Percentiles rank a stretch among this genome's conserved stretches.
These are phyloP conservation scores for Metschnikowia matae DNA, from an alignment of 805 yeast genomes.

Conservation along the genomic window DNA sequence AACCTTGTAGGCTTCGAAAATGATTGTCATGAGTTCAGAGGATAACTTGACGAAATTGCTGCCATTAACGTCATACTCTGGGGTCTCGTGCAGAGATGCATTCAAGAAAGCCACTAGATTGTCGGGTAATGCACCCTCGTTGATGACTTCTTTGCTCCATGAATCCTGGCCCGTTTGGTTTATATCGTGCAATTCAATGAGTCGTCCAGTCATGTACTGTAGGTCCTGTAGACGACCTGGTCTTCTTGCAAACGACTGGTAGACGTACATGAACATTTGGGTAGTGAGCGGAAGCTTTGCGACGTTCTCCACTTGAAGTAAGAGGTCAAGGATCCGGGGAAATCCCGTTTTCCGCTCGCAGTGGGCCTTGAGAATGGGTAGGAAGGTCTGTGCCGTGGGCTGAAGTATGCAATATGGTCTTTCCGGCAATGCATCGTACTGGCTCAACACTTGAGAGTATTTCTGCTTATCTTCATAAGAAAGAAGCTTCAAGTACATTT, in stretches of 20 bases:
- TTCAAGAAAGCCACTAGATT: conserved; percentile 5
- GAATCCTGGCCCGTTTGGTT: conserved; percentile 10
- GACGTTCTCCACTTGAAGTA: conserved; percentile 19
- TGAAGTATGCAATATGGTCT: conserved; percentile 15
- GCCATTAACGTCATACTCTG: conserved; percentile 4
- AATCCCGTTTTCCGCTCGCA: conserved; percentile 12
- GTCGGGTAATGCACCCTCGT: conserved; percentile 10
- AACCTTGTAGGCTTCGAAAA: conserved; percentile 10
- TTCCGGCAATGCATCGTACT: conserved; percentile 15
- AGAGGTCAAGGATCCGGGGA: conserved; percentile 10
- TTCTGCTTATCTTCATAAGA: conserved; percentile 19
- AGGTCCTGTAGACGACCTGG: conserved; percentile 6
- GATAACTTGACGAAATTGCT: conserved; percentile 14
- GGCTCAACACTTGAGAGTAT: conserved; percentile 15
- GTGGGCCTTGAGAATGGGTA: conserved; percentile 19
- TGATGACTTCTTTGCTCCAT: conserved; percentile 11
- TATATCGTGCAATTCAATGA: conserved; percentile 12
- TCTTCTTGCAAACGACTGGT: conserved; percentile 13
- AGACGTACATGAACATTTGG: conserved; percentile 23
- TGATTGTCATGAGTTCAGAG: conserved; percentile 11
- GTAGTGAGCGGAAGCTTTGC: conserved; percentile 31
- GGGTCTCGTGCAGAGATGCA: conserved; percentile 1
- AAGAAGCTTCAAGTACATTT: conserved; percentile 19
- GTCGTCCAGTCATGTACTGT: conserved; percentile 9
- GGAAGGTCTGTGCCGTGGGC: conserved; percentile 27